These are phyloP conservation scores for Neurospora discreta DNA, from an alignment of 495 filamentous ascomycete genomes.

Conservation along the genomic window DNA sequence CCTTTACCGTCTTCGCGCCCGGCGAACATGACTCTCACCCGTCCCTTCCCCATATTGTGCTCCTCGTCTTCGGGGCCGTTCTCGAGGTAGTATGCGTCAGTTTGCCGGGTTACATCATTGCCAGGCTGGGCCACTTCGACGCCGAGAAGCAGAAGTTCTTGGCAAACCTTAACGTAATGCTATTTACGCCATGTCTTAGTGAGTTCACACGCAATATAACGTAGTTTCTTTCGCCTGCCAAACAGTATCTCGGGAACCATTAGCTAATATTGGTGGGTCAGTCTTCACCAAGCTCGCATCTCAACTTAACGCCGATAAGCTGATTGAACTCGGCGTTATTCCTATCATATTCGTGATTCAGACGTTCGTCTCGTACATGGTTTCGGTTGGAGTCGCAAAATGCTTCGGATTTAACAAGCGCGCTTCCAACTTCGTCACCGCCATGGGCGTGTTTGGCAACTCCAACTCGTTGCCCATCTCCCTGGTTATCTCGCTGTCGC, in stretches of 20 bases:
- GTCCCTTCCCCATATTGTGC: slow-evolving; percentile 60
- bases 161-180: slow-evolving; percentile 82
- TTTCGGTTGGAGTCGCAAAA: slow-evolving; percentile 57
- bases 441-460: slow-evolving; percentile 97
- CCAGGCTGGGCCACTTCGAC: slow-evolving; percentile 81
- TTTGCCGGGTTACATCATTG: slow-evolving; percentile 90
- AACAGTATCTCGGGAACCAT: not conserved
- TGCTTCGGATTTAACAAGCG: slow-evolving; percentile 72
- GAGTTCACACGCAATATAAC: slow-evolving; percentile 24
- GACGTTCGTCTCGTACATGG: slow-evolving; percentile 70
- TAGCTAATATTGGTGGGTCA: slow-evolving; percentile 21
- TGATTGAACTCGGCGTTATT: slow-evolving; percentile 83
- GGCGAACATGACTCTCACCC: slow-evolving; percentile 39
- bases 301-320: slow-evolving; percentile 81
- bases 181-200: slow-evolving; percentile 97
- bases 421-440: slow-evolving; percentile 83
- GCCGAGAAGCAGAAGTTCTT: slow-evolving; percentile 90
- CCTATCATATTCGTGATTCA: slow-evolving; percentile 86
- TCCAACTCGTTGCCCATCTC: slow-evolving; percentile 97
- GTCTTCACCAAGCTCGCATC: slow-evolving; percentile 98
- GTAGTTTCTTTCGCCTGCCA: not conserved
- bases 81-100: slow-evolving; percentile 93
- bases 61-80: slow-evolving; percentile 93
- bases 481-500: slow-evolving; percentile 82
- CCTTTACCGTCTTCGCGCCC: slow-evolving; percentile 18